Percentiles rank a stretch among this genome's conserved stretches.
Evolutionary conservation across 805 yeast species (phyloP).

Genomic region (Suhomyces pyralidae): DNA sequence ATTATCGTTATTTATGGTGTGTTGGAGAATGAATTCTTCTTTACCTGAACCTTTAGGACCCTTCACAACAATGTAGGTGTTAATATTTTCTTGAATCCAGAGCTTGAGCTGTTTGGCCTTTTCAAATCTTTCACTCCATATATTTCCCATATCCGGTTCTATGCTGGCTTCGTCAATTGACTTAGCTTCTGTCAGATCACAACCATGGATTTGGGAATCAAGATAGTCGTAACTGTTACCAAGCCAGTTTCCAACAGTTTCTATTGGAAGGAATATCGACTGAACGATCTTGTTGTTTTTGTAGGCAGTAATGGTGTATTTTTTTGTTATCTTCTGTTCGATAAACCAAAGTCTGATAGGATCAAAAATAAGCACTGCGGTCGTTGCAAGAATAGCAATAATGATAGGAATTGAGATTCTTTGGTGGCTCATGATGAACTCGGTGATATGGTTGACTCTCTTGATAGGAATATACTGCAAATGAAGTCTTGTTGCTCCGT

Average conservation of each 20-base stretch:
- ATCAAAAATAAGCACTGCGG: slow-evolving; percentile 85
- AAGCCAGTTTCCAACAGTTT: slow-evolving; percentile 22
- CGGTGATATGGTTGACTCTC: slow-evolving; percentile 50
- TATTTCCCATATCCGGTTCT: slow-evolving; percentile 17
- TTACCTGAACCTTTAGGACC: slow-evolving; percentile 98
- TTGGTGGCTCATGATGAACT: slow-evolving; percentile 69
- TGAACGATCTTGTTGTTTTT: slow-evolving; percentile 32
- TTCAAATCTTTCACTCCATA: slow-evolving; percentile 73
- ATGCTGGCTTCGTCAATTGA: slow-evolving; percentile 25
- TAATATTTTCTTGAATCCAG: slow-evolving; percentile 86
- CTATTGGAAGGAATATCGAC: slow-evolving; percentile 26
- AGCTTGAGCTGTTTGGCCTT: slow-evolving; percentile 64
- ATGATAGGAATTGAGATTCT: slow-evolving; percentile 78
- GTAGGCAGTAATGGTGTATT: slow-evolving; percentile 49
- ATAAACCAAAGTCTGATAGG: slow-evolving; percentile 86
- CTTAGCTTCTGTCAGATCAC: slow-evolving; percentile 20
- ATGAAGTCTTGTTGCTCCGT: slow-evolving; percentile 58
- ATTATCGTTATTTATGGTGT: slow-evolving; percentile 57
- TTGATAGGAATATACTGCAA: slow-evolving; percentile 64
- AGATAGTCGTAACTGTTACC: slow-evolving; percentile 34
- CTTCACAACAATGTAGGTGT: slow-evolving; percentile 81
- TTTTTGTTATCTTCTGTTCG: slow-evolving; percentile 65
- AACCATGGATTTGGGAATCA: slow-evolving; percentile 24
- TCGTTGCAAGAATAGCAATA: slow-evolving; percentile 72
- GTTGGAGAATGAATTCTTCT: slow-evolving; percentile 67